These are phyloP conservation scores for Chaetomium olivaceum DNA, from an alignment of 2,329 filamentous ascomycete species.

Conservation along the genomic window DNA sequence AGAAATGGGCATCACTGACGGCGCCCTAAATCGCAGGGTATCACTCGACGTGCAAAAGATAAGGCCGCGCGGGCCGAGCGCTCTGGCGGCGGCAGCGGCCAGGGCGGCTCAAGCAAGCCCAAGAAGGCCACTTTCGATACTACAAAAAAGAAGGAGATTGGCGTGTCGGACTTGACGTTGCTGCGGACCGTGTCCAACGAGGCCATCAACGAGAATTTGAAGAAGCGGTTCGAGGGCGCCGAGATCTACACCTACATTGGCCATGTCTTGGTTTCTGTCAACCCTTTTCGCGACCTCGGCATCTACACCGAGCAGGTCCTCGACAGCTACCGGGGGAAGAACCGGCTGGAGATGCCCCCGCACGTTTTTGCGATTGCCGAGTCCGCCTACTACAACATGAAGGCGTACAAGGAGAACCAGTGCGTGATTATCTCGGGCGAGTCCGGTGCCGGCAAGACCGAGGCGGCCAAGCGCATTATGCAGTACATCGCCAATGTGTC, in stretches of 20 bases:
- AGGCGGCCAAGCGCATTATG: slow-evolving; percentile 98
- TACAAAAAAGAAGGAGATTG: slow-evolving; percentile 98
- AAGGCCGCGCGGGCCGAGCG: slow-evolving; percentile 47
- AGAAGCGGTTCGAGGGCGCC: slow-evolving; percentile 94
- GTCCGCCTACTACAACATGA: slow-evolving; percentile 98
- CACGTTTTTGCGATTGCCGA: slow-evolving; percentile 98
- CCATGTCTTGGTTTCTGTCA: slow-evolving; percentile 98
- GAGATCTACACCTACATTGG: slow-evolving; percentile 99
- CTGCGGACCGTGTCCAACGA: slow-evolving; percentile 99
- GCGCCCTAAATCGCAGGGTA: slow-evolving; percentile 42
- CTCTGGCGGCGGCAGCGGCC: slow-evolving; percentile 45
- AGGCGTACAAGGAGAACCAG: slow-evolving; percentile 97
- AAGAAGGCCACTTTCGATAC: slow-evolving; percentile 96
- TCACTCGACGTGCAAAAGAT: slow-evolving; percentile 52
- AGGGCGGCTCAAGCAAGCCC: slow-evolving; percentile 60
- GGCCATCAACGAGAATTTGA: slow-evolving; percentile 98
- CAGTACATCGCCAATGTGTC: slow-evolving; percentile 99
- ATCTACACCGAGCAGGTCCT: slow-evolving; percentile 97
- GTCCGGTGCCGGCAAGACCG: slow-evolving; percentile 96
- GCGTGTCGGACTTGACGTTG: slow-evolving; percentile 94
- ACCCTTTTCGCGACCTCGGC: slow-evolving; percentile 94
- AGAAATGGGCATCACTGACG: slow-evolving; percentile 18
- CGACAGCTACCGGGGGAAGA: slow-evolving; percentile 94
- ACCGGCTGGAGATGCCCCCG: slow-evolving; percentile 89
- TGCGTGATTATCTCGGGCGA: slow-evolving; percentile 99